Evolutionary conservation across 768 basidiomycete species (phyloP).

Genomic region (Hericium erinaceus): DNA sequence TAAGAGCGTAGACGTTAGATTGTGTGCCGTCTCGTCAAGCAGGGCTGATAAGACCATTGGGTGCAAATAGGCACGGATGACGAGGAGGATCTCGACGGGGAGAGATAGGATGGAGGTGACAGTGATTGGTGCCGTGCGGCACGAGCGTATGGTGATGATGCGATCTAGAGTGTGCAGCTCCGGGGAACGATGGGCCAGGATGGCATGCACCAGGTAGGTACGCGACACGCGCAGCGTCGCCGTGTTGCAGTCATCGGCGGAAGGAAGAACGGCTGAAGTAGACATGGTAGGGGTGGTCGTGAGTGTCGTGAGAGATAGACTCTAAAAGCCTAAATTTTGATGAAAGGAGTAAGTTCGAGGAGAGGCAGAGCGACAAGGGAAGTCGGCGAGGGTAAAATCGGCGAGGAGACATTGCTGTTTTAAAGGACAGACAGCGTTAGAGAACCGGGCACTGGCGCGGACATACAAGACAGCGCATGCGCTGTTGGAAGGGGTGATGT

Average conservation of each 20-base stretch:
- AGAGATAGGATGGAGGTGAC: conserved; percentile 5
- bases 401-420: not conserved
- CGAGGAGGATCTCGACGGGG: conserved; percentile 44
- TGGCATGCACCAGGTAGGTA: conserved; percentile 40
- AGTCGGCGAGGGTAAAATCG: no score
- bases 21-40: conserved; percentile 31
- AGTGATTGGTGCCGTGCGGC: not conserved
- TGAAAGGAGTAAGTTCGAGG: not conserved
- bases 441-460: not conserved
- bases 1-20: conserved; percentile 8
- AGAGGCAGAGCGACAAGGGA: not conserved
- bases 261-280: not conserved
- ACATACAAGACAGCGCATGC: not conserved
- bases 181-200: conserved; percentile 40
- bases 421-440: not conserved
- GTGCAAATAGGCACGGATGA: conserved; percentile 41
- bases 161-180: conserved; percentile 35
- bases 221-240: conserved; percentile 28
- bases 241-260: not conserved
- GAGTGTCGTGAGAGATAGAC: not conserved
- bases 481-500: not conserved
- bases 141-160: conserved; percentile 23
- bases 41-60: conserved; percentile 32
- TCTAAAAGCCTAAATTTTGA: not conserved
- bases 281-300: not conserved